Evolutionary conservation across 495 filamentous ascomycete genomes (phyloP).

Genomic region (Aspergillus egyptiacus): DNA sequence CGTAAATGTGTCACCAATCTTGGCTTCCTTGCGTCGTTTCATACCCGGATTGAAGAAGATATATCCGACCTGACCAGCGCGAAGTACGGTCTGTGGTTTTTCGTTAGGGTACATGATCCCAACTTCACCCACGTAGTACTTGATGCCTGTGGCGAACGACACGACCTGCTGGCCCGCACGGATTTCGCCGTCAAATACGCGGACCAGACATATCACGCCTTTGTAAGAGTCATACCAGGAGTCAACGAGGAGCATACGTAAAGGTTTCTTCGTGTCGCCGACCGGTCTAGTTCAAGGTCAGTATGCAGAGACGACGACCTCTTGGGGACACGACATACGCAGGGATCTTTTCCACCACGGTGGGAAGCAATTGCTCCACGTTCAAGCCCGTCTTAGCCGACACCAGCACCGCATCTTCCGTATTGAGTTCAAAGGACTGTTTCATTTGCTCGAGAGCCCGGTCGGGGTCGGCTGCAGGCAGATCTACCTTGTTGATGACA

Average conservation of each 20-base stretch:
- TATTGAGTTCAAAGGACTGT: slow-evolving; percentile 80
- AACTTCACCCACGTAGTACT: slow-evolving; percentile 91
- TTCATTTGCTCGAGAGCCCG: slow-evolving; percentile 81
- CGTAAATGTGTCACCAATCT: slow-evolving; percentile 92
- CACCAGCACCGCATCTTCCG: slow-evolving; percentile 71
- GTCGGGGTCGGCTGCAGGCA: slow-evolving; percentile 78
- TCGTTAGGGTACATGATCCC: slow-evolving; percentile 94
- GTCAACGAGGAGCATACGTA: slow-evolving; percentile 86
- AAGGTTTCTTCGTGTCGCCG: slow-evolving; percentile 62
- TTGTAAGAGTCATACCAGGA: slow-evolving; percentile 97
- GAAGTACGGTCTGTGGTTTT: slow-evolving; percentile 68
- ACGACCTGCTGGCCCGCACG: slow-evolving; percentile 74
- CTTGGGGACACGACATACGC: slow-evolving; percentile 37
- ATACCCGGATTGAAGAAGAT: slow-evolving; percentile 97
- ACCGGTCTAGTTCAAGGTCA: slow-evolving; percentile 46
- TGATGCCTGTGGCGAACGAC: slow-evolving; percentile 78
- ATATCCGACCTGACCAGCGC: slow-evolving; percentile 93
- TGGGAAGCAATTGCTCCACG: slow-evolving; percentile 72
- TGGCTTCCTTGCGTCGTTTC: slow-evolving; percentile 91
- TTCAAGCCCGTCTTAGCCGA: slow-evolving; percentile 92
- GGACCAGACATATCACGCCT: slow-evolving; percentile 85
- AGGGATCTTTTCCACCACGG: slow-evolving; percentile 78
- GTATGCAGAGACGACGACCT: not conserved
- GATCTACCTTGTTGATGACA: slow-evolving; percentile 93
- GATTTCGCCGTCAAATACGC: slow-evolving; percentile 84